Evolutionary conservation across 306 rosid genomes (phyloP).

Genomic region (Pyrus betulifolia): DNA sequence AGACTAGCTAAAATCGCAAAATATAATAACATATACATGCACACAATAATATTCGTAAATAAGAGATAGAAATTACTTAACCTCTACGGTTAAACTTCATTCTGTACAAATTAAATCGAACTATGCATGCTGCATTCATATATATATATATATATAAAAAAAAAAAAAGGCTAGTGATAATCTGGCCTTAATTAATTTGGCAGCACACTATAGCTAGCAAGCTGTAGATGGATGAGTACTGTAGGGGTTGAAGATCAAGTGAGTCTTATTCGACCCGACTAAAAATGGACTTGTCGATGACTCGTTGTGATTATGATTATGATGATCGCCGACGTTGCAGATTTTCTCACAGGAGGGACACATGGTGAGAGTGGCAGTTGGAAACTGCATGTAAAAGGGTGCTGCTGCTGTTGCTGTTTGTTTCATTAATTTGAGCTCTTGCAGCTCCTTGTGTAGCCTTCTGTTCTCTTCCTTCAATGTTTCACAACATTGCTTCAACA

Average conservation of each 20-base stretch:
- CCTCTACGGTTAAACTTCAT: not conserved
- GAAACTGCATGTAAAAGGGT: constrained; percentile 48
- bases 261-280: constrained; percentile 24
- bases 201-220: not conserved
- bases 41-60: not conserved
- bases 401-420: constrained; percentile 24
- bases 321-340: constrained; percentile 5
- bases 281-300: not conserved
- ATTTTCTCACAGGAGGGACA: constrained; percentile 76
- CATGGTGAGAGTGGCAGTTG: constrained; percentile 45
- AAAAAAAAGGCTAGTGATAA: not conserved
- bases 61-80: not conserved
- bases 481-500: constrained; percentile 57
- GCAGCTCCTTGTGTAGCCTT: constrained; percentile 60
- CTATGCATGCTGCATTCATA: not conserved
- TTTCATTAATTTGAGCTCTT: constrained; percentile 57
- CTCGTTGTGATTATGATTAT: not conserved
- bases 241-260: constrained; percentile 29
- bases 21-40: not conserved
- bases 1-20: not conserved
- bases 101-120: not conserved
- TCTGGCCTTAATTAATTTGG: not conserved
- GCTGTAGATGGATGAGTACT: constrained; percentile 1
- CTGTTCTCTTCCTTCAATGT: constrained; percentile 66
- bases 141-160: too few relatives aligned